Base-by-base conservation (phyloP, 345 rosid genomes). In the Corchorus capsularis region DNA sequence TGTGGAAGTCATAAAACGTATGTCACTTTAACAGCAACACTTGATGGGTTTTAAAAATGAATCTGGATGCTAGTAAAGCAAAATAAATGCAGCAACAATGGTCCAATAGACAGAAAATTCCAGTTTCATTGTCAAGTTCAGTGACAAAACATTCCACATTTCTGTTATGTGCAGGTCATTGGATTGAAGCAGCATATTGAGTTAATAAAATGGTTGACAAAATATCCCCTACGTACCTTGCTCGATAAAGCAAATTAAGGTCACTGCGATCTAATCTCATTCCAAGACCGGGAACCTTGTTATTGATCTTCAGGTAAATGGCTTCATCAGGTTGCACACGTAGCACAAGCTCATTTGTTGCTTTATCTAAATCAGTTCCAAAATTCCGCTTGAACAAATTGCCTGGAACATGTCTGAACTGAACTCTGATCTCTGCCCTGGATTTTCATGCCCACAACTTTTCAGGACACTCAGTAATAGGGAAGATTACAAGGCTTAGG, bases 321-420 rank as follows among this genome's bases (percentile, higher is more conserved):
- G 97, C 97, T 86, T 94, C 98, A 82, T 93, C 97, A 66, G 98
- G 98, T 80, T 93, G 98, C 72, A 94, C 97, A 17, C 92, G 89
- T 27, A 94, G 90, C 72, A 93, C 98, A 63, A 93, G 95, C 85
- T 91, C 98, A 76, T 91, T 91, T 55, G 97, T 90, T 3, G 93
- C 95, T 84, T 90, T 88, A 73, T 91, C 94, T 50, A 93, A 76
- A 81, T 90, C 91, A 72, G 92, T 90, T 3, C 90, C 94, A 22
- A 94, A 88, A 65, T 69, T 91, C 15, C 78, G 85, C 85, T 83
- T 92, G 92, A 92, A 94, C 71, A 94, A 76, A 83, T 93, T 94
- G 68, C 98, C 98, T 0, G 98, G 97, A 35, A 93, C 98, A 66
- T 91, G 96, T 78, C 97, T 83, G 84, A 94, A 91, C 82, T 93